Evolutionary conservation across 306 rosid species (phyloP), one percentile per base, ranked within the genome.

Genomic region (Heteromeles arbutifolia): DNA sequence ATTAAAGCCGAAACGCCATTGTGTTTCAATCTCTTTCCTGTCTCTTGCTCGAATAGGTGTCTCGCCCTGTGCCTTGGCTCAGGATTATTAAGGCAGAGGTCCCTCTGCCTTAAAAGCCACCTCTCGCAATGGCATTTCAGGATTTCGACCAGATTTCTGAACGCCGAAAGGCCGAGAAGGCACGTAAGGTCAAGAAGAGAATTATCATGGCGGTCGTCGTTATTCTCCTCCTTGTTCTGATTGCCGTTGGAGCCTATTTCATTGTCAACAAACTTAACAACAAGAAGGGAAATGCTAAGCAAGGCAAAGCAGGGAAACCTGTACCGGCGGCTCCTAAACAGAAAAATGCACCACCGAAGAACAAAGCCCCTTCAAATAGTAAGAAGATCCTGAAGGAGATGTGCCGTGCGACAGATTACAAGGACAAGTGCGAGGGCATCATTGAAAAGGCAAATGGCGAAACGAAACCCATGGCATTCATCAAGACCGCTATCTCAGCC

Each of bases 111-210:
- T 90, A 82, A 11, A 11, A 9, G 45, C 69, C 52, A 24, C 69
- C 71, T 57, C n/a, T 22, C 21, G 59, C 37, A 50, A 3, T 92
- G 97, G 99, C 86, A 31, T 92, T 95, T 70, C 97, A 95, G 62
- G 99, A 95, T 83, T 95, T 95, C 63, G 97, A 90, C 53, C 84
- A 85, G 70, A 86, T 95, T 71, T 44, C 91, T 0, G 96, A 92
- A 74, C 82, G 90, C 19, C 82, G 98, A 19, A 88, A 72, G 59
- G 83, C 82, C 2, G 96, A 89, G 83, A 84, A 78, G 57, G 85
- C 72, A 25, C 88, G 84, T 3, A 87, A 80, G 73, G 32, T 86
- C 22, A 81, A 28, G 68, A 81, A 85, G 73, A 83, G 81, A 67
- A 82, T 95, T 41, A 18, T 78, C 74, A 78, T 90, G 0, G 90